phyloP scores from a whole-genome alignment of 306 rosid genomes.

The Clitoria ternatea region DNA sequence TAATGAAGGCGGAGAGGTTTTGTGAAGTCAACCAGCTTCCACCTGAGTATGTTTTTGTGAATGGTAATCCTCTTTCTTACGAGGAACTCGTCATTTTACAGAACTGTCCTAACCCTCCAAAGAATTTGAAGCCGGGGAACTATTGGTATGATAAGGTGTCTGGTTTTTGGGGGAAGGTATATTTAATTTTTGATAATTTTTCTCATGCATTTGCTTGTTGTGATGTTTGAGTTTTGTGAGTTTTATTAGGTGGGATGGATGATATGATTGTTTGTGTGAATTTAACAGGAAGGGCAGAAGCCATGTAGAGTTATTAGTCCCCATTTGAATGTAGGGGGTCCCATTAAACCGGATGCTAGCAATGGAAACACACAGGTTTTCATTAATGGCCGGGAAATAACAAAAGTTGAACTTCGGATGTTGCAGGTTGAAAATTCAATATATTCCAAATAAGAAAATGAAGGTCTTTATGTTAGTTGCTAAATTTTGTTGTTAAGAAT shows the following conservation, averaged over 20 bases:
- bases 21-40: constrained; percentile 96
- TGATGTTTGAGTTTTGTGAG: background rate
- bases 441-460: background rate
- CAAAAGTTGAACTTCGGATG: constrained; percentile 95
- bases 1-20: constrained; percentile 78
- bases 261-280: constrained; percentile 3
- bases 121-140: constrained; percentile 88
- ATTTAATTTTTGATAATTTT: too few relatives aligned
- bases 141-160: constrained; percentile 99
- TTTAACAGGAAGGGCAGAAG: constrained; percentile 85
- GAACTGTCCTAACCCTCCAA: constrained; percentile 77
- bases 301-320: constrained; percentile 85
- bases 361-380: constrained; percentile 89
- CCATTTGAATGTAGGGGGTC: constrained; percentile 88
- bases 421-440: constrained; percentile 66
- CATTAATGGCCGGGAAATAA: constrained; percentile 94
- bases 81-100: constrained; percentile 74
- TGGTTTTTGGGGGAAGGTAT: constrained; percentile 99
- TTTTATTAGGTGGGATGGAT: constrained; percentile 1
- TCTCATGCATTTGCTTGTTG: background rate
- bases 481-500: background rate
- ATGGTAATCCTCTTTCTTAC: constrained; percentile 67
- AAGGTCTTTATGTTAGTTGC: too few relatives aligned
- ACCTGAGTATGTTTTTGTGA: constrained; percentile 70
- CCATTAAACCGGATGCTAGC: constrained; percentile 76